phyloP scores from a whole-genome alignment of 192 early-diverging fungal species.

The Linnemannia zychae region DNA sequence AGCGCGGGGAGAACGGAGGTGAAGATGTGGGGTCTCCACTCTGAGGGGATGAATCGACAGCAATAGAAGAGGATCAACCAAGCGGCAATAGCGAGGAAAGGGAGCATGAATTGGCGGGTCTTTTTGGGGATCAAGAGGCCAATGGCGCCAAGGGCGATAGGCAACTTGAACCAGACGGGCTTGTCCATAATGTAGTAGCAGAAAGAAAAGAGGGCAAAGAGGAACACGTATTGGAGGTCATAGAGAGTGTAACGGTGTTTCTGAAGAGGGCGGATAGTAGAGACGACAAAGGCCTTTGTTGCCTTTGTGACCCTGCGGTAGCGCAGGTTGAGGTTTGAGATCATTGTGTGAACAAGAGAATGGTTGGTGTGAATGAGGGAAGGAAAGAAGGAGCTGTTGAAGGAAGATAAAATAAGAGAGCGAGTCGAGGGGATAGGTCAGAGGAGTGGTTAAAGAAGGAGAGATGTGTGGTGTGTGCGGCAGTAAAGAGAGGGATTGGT shows the following conservation, averaged over 20 bases:
- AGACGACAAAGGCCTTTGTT: slow-evolving; percentile 27
- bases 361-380: not conserved
- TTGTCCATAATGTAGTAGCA: slow-evolving; percentile 59
- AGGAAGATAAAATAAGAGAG: not conserved
- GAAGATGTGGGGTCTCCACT: slow-evolving; percentile 71
- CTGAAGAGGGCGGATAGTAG: slow-evolving; percentile 37
- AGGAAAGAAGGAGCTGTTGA: not conserved
- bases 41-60: slow-evolving; percentile 64
- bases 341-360: not conserved
- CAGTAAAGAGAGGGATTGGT: not conserved
- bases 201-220: slow-evolving; percentile 52
- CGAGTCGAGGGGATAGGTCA: too few species aligned
- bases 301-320: slow-evolving; percentile 32
- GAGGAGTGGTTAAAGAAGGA: not conserved
- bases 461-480: not conserved
- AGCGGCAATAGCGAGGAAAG: slow-evolving; percentile 66
- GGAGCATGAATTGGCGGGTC: slow-evolving; percentile 63
- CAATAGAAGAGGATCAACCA: slow-evolving; percentile 71
- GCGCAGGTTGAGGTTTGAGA: slow-evolving; percentile 38
- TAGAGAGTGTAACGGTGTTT: slow-evolving; percentile 57
- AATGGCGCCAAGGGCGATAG: slow-evolving; percentile 42
- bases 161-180: slow-evolving; percentile 52
- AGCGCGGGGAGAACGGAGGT: slow-evolving; percentile 74
- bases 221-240: slow-evolving; percentile 62
- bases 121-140: slow-evolving; percentile 57